These are phyloP conservation scores for Aspergillus funiculosus DNA, from an alignment of 495 filamentous ascomycete genomes.

Conservation along the genomic window DNA sequence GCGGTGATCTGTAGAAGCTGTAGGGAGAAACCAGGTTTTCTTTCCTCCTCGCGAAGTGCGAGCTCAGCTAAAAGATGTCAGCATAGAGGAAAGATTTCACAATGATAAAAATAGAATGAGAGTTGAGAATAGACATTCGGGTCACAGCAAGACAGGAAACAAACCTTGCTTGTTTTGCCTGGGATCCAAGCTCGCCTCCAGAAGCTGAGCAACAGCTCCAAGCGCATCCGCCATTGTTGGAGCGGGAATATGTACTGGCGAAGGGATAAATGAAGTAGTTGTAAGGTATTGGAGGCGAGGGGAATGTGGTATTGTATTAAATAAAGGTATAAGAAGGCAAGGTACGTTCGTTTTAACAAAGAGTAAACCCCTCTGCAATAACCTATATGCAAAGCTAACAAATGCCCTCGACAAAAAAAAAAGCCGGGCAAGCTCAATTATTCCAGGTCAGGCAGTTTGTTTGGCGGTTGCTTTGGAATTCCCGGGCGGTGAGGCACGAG, in stretches of 20 bases:
- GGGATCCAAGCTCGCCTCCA: slow-evolving; percentile 83
- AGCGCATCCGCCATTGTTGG: slow-evolving; percentile 69
- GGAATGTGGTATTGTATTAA: neutral
- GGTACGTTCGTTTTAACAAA: neutral
- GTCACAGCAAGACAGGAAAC: slow-evolving; percentile 15
- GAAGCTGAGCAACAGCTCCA: slow-evolving; percentile 65
- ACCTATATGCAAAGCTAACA: slow-evolving; percentile 5
- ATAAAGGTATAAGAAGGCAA: neutral
- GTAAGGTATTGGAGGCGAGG: neutral
- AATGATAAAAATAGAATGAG: slow-evolving; percentile 12
- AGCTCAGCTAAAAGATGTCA: slow-evolving; percentile 61
- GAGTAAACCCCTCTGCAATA: slow-evolving; percentile 1
- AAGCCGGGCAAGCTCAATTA: slow-evolving; percentile 19
- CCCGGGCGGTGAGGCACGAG: slow-evolving; percentile 23
- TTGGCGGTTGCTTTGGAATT: slow-evolving; percentile 28
- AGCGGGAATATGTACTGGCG: slow-evolving; percentile 18
- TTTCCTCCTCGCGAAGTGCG: slow-evolving; percentile 66
- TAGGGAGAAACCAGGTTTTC: slow-evolving; percentile 79
- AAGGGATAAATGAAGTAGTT: slow-evolving; percentile 3
- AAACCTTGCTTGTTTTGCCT: slow-evolving; percentile 80
- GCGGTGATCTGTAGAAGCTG: slow-evolving; percentile 83
- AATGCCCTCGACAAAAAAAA: slow-evolving; percentile 5
- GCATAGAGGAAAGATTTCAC: neutral
- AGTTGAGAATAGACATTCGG: slow-evolving; percentile 9
- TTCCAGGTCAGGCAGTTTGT: slow-evolving; percentile 34